Conservation (phyloP, 768 basidiomycete genomes). For the Tricholoma bakamatsutake region DNA sequence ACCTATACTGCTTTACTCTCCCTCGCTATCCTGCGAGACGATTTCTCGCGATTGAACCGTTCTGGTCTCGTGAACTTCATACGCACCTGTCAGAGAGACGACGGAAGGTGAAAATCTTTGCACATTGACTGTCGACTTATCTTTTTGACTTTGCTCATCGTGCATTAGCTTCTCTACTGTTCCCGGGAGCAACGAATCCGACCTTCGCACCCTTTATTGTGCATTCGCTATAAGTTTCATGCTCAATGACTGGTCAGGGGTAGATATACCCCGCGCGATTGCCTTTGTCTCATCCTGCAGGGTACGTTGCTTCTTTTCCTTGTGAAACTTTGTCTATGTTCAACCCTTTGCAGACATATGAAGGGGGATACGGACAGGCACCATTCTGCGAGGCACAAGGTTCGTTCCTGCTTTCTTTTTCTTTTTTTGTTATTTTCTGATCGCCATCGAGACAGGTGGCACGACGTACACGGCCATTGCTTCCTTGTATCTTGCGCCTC, state of each 20-base stretch:
- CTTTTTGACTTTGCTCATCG: constrained; percentile 2
- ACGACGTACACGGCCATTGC: constrained; percentile 92
- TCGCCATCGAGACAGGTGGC: constrained; percentile 52
- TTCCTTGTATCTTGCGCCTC: constrained; percentile 50
- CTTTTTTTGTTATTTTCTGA: not conserved
- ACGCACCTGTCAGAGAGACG: constrained; percentile 61
- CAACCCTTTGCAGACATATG: constrained; percentile 60
- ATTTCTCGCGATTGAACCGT: constrained; percentile 67
- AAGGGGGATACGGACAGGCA: constrained; percentile 87
- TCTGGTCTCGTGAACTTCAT: constrained; percentile 63
- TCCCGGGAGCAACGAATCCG: constrained; percentile 65
- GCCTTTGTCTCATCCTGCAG: constrained; percentile 65
- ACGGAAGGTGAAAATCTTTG: constrained; percentile 66
- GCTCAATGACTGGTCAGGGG: constrained; percentile 72
- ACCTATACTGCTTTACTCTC: constrained; percentile 87
- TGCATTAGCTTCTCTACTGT: constrained; percentile 61
- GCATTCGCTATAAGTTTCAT: constrained; percentile 80
- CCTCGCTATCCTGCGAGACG: constrained; percentile 84
- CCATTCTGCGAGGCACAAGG: constrained; percentile 85
- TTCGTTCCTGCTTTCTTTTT: constrained; percentile 21
- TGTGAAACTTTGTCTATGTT: constrained; percentile 5
- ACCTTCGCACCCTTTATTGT: constrained; percentile 81
- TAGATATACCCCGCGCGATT: constrained; percentile 57
- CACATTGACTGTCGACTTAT: not conserved
- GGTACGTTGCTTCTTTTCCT: constrained; percentile 35